phyloP scores from a whole-genome alignment of 164 flowering plant species.

The Saururus chinensis region DNA sequence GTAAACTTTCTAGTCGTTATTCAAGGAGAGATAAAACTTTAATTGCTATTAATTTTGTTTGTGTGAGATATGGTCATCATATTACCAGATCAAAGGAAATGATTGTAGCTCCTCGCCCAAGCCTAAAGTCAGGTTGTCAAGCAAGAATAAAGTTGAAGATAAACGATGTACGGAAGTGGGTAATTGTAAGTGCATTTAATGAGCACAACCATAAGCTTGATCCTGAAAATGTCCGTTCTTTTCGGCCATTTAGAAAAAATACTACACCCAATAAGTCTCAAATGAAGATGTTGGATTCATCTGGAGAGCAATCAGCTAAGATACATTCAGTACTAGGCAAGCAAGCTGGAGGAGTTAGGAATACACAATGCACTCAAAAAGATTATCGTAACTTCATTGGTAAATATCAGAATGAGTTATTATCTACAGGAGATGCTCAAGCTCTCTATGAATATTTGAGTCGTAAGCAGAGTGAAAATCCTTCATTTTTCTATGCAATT shows the following conservation, averaged over 20 bases:
- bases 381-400: background rate
- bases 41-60: background rate
- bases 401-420: background rate
- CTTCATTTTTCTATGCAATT: slow-evolving; percentile 3
- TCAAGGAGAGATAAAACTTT: background rate
- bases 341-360: background rate
- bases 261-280: background rate
- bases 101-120: background rate
- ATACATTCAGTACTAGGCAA: background rate
- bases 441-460: background rate
- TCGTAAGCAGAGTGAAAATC: background rate
- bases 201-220: background rate
- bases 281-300: background rate
- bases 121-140: background rate
- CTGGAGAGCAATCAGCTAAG: background rate
- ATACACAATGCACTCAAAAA: background rate
- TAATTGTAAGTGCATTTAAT: background rate
- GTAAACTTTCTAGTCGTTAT: background rate
- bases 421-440: background rate
- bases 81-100: background rate
- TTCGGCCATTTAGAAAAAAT: background rate
- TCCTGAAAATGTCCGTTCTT: background rate
- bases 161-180: background rate
- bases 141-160: background rate
- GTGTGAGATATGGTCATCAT: background rate